Evolutionary conservation across 331 rosid genomes (phyloP), one percentile per base, ranked within the genome.

Genomic region (Erythrophleum ivorense): DNA sequence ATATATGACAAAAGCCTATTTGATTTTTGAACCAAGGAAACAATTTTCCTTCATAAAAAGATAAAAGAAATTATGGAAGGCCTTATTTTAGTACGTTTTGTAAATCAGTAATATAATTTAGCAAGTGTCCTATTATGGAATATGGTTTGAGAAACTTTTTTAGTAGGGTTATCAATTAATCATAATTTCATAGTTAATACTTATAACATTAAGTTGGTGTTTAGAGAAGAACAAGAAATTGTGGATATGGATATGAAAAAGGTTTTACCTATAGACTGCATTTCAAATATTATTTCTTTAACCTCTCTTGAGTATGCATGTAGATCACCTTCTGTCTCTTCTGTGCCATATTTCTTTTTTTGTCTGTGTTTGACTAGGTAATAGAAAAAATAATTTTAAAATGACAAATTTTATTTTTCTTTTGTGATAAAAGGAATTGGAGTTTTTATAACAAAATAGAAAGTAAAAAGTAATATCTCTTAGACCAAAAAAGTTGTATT

Each of bases 221-320:
- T 49, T 49, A 8, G 60, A 36, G 50, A 53, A 54, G 10, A 18
- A n/a, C 4, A 43, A 43, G 41, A 46, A 29, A 29, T 2, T 18
- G 60, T 76, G 80, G 80, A 60, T 24, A 24, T 24, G 29, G 29
- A 24, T 6, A 29, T 60, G 4, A 75, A 70, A 3, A 7, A 57
- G 53, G 73, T 45, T n/a, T 78, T 67, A 24, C 66, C 81, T 6
- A n/a, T 1, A 31, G 75, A 54, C 2, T 67, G 75, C 33, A 52
- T 78, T 4, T 52, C 75, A 10, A 5, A 14, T 2, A 78, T 7
- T 4, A 0, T 78, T 7, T 52, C 82, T 0, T 38, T 48, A 8
- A 80, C 89, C 33, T 63, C 87, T 18, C 85, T 83, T 2, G 10
- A n/a, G 16, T 83, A 76, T n/a, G 85, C 80, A 8, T 83, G 87